A percentile compares a stretch with the other conserved stretches of the same genome.
phyloP scores from a whole-genome alignment of 306 rosid genomes.

The Leucaena leucocephala region DNA sequence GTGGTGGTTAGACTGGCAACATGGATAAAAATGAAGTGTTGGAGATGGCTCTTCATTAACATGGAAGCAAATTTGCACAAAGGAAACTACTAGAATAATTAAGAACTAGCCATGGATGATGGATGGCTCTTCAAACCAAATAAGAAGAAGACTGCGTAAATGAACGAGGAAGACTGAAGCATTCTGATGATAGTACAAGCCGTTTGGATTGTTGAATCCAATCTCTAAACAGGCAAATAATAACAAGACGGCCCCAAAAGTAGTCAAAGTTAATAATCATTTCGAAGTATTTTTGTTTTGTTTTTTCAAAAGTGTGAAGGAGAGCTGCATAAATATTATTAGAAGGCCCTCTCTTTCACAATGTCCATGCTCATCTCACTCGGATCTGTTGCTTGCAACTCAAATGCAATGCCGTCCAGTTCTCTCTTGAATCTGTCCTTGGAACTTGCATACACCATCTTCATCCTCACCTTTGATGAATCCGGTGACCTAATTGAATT shows the following conservation, averaged over 20 bases:
- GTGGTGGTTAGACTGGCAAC: slow-evolving; percentile 32
- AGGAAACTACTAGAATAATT: slow-evolving; percentile 22
- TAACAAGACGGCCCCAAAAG: slow-evolving; percentile 36
- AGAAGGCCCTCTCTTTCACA: slow-evolving; percentile 67
- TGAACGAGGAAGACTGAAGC: slow-evolving; percentile 25
- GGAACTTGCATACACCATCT: slow-evolving; percentile 96
- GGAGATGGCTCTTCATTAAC: neutral
- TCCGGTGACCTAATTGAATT: slow-evolving; percentile 69
- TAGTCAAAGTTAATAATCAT: slow-evolving; percentile 11
- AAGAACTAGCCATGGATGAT: slow-evolving; percentile 32
- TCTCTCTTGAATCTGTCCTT: slow-evolving; percentile 94
- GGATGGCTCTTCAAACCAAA: slow-evolving; percentile 26
- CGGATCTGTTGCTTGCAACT: slow-evolving; percentile 94
- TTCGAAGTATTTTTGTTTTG: neutral
- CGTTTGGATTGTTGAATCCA: slow-evolving; percentile 42
- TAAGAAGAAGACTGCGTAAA: slow-evolving; percentile 22
- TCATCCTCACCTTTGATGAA: slow-evolving; percentile 78
- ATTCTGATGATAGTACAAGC: slow-evolving; percentile 40
- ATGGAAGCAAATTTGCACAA: slow-evolving; percentile 28
- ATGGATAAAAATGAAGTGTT: neutral
- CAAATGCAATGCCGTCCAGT: slow-evolving; percentile 81
- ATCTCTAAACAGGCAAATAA: slow-evolving; percentile 29
- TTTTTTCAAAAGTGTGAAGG: slow-evolving; percentile 22
- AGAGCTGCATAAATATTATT: slow-evolving; percentile 15
- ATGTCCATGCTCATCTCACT: slow-evolving; percentile 94